These are phyloP conservation scores for Trichoderma breve DNA, from an alignment of 2,329 filamentous ascomycete genomes.

Conservation along the genomic window DNA sequence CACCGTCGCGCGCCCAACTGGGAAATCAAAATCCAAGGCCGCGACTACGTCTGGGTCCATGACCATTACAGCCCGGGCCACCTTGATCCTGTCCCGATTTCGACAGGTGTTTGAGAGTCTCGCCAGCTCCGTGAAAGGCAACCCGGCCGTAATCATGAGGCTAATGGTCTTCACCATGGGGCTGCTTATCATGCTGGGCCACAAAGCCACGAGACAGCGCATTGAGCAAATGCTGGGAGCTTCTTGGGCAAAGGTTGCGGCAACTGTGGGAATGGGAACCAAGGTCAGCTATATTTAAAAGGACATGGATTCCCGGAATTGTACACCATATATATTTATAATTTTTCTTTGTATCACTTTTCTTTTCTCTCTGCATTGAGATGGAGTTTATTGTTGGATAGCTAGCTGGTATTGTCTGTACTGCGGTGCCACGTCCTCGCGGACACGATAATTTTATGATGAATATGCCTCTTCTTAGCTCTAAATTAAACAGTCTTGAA, in stretches of 20 bases:
- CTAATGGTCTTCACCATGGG: slow-evolving; percentile 78
- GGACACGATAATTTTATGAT: slow-evolving; percentile 21
- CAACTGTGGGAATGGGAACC: slow-evolving; percentile 91
- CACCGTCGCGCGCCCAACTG: slow-evolving; percentile 32
- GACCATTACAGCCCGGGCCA: slow-evolving; percentile 49
- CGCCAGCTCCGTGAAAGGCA: slow-evolving; percentile 50
- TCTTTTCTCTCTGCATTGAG: slow-evolving; percentile 27
- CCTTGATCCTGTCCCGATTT: slow-evolving; percentile 53
- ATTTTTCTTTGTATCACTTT: slow-evolving; percentile 13
- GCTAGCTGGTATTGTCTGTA: slow-evolving; percentile 5
- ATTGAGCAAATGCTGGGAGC: slow-evolving; percentile 65
- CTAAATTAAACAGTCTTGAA: not conserved
- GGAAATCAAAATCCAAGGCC: slow-evolving; percentile 30
- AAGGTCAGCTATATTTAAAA: slow-evolving; percentile 92
- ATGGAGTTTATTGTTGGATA: slow-evolving; percentile 29
- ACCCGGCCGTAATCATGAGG: slow-evolving; percentile 56
- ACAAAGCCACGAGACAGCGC: slow-evolving; percentile 71
- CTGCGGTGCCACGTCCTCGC: slow-evolving; percentile 8
- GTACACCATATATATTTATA: slow-evolving; percentile 12
- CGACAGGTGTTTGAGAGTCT: slow-evolving; percentile 51
- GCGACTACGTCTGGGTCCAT: slow-evolving; percentile 31
- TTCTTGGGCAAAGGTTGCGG: slow-evolving; percentile 77
- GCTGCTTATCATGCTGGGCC: slow-evolving; percentile 72
- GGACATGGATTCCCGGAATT: not conserved
- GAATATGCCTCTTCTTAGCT: slow-evolving; percentile 12